These are phyloP conservation scores for Gaertneriomyces semiglobifer DNA, from an alignment of 192 early-diverging fungal species.

Conservation along the genomic window DNA sequence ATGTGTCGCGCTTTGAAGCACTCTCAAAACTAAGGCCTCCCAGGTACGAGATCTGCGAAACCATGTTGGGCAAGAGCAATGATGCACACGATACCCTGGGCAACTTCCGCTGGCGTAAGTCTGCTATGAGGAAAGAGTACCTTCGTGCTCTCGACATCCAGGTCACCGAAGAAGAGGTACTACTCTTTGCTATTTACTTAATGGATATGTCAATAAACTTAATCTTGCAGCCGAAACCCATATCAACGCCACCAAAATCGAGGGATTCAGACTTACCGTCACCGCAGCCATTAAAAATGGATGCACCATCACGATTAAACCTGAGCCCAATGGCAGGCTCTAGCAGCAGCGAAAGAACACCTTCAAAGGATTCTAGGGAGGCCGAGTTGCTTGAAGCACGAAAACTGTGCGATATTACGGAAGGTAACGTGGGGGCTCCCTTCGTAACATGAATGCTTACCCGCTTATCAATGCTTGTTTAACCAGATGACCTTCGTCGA, in stretches of 20 bases:
- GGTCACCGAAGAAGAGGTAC: constrained; percentile 31
- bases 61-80: no score
- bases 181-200: background rate
- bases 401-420: constrained; percentile 39
- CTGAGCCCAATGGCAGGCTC: no score
- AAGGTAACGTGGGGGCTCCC: constrained; percentile 34
- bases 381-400: constrained; percentile 48
- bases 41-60: no score
- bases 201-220: no score
- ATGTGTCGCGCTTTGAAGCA: no score
- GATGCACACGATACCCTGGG: no score
- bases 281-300: no score
- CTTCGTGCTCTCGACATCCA: constrained; percentile 33
- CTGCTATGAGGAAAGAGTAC: constrained; percentile 32
- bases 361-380: constrained; percentile 32
- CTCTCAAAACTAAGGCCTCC: no score
- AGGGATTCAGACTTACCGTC: no score
- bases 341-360: background rate
- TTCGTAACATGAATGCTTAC: background rate
- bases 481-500: constrained; percentile 44
- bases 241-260: no score
- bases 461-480: background rate
- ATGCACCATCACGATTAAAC: no score
- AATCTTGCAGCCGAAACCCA: no score
- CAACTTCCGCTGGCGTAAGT: constrained; percentile 50